Evolutionary conservation across 2,329 filamentous ascomycete species (phyloP).

Genomic region (Fusarium nanum): DNA sequence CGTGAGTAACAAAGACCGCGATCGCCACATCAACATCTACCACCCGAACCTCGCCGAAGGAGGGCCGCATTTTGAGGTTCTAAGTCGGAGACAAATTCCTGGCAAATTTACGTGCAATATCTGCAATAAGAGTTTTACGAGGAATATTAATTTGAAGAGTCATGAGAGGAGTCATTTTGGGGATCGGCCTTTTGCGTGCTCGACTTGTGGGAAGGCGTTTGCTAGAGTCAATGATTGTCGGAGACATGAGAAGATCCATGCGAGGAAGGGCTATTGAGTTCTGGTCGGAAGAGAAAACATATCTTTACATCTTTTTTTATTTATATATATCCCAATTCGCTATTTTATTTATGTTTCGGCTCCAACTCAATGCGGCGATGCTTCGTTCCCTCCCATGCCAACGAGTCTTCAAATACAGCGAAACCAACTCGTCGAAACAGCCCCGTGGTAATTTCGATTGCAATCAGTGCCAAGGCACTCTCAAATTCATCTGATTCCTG

Average conservation of each 20-base stretch:
- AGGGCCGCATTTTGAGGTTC: rapidly evolving
- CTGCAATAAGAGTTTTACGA: neutral
- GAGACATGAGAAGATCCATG: constrained; percentile 26
- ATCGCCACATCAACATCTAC: neutral
- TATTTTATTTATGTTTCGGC: neutral
- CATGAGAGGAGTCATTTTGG: constrained; percentile 16
- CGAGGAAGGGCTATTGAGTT: neutral
- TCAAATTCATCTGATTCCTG: rapidly evolving
- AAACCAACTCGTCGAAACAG: neutral
- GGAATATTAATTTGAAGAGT: neutral
- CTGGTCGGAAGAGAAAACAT: too few species aligned
- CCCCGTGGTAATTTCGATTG: rapidly evolving
- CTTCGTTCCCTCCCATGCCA: rapidly evolving
- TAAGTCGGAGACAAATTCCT: neutral
- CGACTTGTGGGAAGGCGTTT: neutral
- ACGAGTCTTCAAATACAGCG: rapidly evolving
- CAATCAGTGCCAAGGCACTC: neutral
- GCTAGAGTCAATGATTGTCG: constrained; percentile 1
- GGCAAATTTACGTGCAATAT: neutral
- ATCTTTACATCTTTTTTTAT: neutral
- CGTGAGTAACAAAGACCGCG: neutral
- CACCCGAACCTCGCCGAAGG: neutral
- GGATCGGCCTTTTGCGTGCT: neutral
- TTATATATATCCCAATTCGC: too few species aligned
- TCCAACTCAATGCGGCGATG: neutral